These are phyloP conservation scores for Monosporascus sp. DNA, from an alignment of 2,329 filamentous ascomycete genomes.

Conservation along the genomic window DNA sequence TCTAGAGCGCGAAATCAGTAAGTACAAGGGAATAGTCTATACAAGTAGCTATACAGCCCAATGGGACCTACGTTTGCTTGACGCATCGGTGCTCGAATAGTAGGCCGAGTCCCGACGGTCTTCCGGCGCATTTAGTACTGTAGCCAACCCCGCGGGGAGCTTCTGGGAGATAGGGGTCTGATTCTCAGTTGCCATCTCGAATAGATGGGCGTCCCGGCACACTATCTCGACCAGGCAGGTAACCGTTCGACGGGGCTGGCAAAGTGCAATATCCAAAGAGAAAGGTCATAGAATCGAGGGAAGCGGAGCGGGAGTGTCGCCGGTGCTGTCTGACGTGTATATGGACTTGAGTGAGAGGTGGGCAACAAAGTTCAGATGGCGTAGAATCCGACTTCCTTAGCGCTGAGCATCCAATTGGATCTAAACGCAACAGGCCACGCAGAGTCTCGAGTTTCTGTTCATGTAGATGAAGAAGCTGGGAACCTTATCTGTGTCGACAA, in stretches of 20 bases:
- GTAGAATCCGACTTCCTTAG: neutral
- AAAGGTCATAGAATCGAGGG: too few species aligned
- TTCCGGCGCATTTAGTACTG: slow-evolving; percentile 46
- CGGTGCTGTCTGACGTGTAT: too few species aligned
- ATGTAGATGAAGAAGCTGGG: too few species aligned
- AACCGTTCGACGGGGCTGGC: too few species aligned
- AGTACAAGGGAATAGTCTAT: slow-evolving; percentile 12
- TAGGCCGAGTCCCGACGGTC: slow-evolving; percentile 49
- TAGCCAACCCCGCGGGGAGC: slow-evolving; percentile 42
- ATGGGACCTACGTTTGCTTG: slow-evolving; percentile 44
- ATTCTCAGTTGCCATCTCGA: slow-evolving; percentile 32
- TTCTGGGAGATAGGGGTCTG: slow-evolving; percentile 36
- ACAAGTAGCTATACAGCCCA: slow-evolving; percentile 5
- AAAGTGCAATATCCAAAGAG: too few species aligned
- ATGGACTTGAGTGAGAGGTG: too few species aligned
- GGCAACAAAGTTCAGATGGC: neutral
- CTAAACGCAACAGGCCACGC: neutral
- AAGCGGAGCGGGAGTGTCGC: too few species aligned
- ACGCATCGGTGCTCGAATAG: slow-evolving; percentile 43
- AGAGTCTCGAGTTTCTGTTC: neutral
- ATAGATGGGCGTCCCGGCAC: neutral
- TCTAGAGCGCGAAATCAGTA: slow-evolving; percentile 26
- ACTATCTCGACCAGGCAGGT: neutral
- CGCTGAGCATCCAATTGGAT: neutral
- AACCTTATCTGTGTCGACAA: too few species aligned